Evolutionary conservation across 345 rosid genomes (phyloP).

Genomic region (Clausena lansium): DNA sequence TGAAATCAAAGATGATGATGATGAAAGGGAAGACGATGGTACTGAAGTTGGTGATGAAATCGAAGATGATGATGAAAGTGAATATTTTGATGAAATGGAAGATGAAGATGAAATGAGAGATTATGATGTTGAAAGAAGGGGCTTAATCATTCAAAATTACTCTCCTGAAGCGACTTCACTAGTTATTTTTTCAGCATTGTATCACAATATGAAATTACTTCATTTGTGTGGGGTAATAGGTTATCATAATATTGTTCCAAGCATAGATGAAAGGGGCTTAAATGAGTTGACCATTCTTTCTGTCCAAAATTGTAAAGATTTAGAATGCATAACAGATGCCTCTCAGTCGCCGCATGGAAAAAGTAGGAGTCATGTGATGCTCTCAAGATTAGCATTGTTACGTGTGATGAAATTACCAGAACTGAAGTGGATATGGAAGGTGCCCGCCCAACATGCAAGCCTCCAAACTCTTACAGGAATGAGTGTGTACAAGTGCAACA

Average conservation of each 20-base stretch:
- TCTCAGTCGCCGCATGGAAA: background rate
- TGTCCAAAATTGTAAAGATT: background rate
- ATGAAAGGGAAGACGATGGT: no score
- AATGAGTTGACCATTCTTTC: background rate
- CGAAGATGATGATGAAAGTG: no score
- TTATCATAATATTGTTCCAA: background rate
- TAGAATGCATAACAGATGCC: conserved; percentile 5
- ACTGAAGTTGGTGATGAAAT: no score
- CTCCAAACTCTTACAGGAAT: background rate
- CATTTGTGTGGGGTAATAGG: fast-evolving
- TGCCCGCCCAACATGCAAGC: background rate
- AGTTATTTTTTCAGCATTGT: background rate
- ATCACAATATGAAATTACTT: background rate
- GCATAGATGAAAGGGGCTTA: background rate
- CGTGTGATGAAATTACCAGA: fast-evolving
- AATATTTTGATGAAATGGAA: no score
- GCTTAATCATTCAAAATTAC: fast-evolving
- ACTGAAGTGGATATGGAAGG: background rate
- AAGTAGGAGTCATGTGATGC: background rate
- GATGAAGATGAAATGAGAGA: no score
- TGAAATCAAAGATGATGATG: fast-evolving
- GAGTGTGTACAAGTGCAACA: fast-evolving
- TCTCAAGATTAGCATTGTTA: background rate
- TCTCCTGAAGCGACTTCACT: background rate
- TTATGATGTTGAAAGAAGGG: no score